Percentiles rank a stretch among this genome's conserved stretches.
Evolutionary conservation across 345 rosid species (phyloP).

Genomic region (Atalantia buxifolia): DNA sequence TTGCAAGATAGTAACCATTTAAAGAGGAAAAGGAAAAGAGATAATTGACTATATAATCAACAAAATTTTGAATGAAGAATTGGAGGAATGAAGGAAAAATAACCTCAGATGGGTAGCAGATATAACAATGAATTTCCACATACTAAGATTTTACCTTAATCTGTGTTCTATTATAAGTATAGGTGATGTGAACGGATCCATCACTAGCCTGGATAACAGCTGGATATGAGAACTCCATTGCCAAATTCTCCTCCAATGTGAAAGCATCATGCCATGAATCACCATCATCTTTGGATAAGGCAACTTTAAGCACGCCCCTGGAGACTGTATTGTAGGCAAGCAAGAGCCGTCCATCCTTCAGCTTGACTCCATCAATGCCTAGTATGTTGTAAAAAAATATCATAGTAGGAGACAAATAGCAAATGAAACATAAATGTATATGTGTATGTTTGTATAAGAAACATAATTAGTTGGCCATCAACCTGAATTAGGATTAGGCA

Average conservation of each 20-base stretch:
- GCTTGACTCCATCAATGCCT: constrained; percentile 89
- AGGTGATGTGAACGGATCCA: constrained; percentile 78
- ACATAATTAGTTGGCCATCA: constrained; percentile 3
- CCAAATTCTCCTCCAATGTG: constrained; percentile 58
- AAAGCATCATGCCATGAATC: constrained; percentile 70
- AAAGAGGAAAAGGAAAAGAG: not conserved
- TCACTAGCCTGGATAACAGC: constrained; percentile 79
- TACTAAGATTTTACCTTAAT: constrained; percentile 55
- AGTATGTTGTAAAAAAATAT: not conserved
- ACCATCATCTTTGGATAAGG: constrained; percentile 68
- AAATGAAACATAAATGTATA: not conserved
- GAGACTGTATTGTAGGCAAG: constrained; percentile 84
- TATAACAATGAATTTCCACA: not conserved
- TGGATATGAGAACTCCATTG: constrained; percentile 88
- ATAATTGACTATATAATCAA: not conserved
- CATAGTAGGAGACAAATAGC: not conserved
- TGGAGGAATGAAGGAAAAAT: not conserved
- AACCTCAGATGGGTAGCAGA: not conserved
- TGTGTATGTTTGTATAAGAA: not conserved
- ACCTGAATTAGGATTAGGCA: constrained; percentile 97
- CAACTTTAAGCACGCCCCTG: constrained; percentile 77
- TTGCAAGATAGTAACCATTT: not conserved
- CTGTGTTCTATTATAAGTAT: constrained; percentile 82
- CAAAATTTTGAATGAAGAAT: not conserved
- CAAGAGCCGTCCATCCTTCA: constrained; percentile 59